Evolutionary conservation across 257 asterid genomes (phyloP).

Genomic region (Solanum gracilifrons): DNA sequence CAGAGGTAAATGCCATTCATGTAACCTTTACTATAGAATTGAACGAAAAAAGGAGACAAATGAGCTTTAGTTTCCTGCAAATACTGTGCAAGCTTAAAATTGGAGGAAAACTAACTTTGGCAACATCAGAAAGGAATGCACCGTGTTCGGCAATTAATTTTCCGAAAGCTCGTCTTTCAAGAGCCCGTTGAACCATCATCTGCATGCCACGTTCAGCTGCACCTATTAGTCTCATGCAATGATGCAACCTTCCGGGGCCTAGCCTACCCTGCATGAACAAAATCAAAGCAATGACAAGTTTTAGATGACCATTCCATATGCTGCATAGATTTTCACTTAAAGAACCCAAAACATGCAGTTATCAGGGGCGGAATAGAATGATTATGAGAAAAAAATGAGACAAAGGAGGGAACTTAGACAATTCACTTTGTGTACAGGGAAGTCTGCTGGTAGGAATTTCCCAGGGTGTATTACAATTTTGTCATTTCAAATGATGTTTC

Average conservation of each 20-base stretch:
- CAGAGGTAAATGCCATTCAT: neutral
- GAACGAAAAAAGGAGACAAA: neutral
- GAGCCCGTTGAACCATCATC: conserved; percentile 77
- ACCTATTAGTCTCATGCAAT: conserved; percentile 95
- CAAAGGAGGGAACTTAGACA: neutral
- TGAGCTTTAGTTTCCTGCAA: neutral
- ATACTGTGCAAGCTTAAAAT: neutral
- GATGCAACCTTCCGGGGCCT: conserved; percentile 97
- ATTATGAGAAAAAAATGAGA: neutral
- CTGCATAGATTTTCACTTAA: neutral
- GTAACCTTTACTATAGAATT: neutral
- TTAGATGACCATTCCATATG: neutral
- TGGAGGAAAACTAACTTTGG: conserved; percentile 17
- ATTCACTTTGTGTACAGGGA: neutral
- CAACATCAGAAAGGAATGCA: conserved; percentile 78
- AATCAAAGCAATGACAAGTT: neutral
- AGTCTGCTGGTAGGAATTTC: neutral
- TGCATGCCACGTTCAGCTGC: conserved; percentile 97
- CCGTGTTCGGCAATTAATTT: conserved; percentile 87
- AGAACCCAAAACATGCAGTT: neutral
- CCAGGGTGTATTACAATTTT: neutral
- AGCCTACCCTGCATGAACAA: conserved; percentile 63
- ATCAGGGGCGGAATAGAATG: neutral
- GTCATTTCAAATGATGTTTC: neutral
- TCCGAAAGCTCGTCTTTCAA: conserved; percentile 59